Conservation (phyloP, 1,284 basidiomycete genomes). For the Farysia itapuensis region DNA sequence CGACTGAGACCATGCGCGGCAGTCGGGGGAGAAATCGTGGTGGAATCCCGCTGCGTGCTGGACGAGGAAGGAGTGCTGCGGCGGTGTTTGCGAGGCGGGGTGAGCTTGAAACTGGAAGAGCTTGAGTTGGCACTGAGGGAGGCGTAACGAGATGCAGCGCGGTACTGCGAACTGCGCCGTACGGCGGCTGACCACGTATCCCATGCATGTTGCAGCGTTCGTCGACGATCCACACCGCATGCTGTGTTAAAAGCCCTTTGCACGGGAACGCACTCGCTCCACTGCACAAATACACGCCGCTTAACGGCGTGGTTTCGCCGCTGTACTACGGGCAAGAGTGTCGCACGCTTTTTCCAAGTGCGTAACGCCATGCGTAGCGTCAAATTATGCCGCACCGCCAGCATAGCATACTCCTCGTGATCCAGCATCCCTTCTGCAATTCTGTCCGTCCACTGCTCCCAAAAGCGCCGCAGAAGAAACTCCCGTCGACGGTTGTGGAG, state of each 20-base stretch:
- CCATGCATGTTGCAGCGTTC: constrained; percentile 1
- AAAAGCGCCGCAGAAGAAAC: no score
- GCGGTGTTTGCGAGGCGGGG: no score
- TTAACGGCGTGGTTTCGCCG: constrained; percentile 28
- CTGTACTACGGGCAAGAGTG: constrained; percentile 23
- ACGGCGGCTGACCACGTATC: constrained; percentile 3
- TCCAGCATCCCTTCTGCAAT: constrained; percentile 14
- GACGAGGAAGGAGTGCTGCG: no score
- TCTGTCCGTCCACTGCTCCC: constrained; percentile 18
- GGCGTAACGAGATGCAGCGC: no score
- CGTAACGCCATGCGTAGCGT: constrained; percentile 8
- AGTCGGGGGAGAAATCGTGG: no score
- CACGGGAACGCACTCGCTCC: constrained; percentile 14
- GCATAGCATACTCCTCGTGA: constrained; percentile 28
- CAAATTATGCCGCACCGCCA: constrained; percentile 27
- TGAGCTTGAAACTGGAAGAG: no score
- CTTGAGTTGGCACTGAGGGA: no score
- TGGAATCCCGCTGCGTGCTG: no score
- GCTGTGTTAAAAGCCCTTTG: constrained; percentile 12
- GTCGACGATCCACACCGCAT: not conserved
- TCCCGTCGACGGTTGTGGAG: no score
- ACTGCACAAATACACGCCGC: constrained; percentile 5
- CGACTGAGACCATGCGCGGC: no score
- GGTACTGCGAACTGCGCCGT: constrained; percentile 6
- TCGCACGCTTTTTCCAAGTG: constrained; percentile 24